phyloP scores from a whole-genome alignment of 2,329 filamentous ascomycete genomes.

The Colletotrichum sp. region DNA sequence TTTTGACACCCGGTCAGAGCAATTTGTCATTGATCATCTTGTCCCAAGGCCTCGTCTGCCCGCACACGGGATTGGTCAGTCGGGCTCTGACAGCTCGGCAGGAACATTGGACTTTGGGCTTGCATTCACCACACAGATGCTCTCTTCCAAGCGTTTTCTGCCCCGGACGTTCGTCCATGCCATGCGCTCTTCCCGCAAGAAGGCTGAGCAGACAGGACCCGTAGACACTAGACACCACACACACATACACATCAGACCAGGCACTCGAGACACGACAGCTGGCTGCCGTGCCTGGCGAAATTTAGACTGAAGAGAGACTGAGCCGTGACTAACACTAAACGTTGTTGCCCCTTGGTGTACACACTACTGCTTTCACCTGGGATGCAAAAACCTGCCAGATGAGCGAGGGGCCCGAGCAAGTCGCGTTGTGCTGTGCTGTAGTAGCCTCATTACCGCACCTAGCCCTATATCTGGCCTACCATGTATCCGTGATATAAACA shows the following conservation, averaged over 20 bases:
- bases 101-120: neutral
- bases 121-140: neutral
- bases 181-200: neutral
- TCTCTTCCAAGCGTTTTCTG: neutral
- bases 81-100: conserved; percentile 3
- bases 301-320: neutral
- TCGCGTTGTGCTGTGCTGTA: neutral
- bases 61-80: conserved; percentile 7
- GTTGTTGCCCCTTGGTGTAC: neutral
- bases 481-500: neutral
- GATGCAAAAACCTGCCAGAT: neutral
- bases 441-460: neutral
- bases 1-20: conserved; percentile 7
- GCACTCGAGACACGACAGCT: conserved; percentile 6
- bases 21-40: conserved; percentile 6
- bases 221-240: neutral
- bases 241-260: neutral
- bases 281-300: neutral
- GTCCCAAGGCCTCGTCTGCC: conserved; percentile 1
- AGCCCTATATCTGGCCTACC: neutral
- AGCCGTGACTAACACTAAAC: neutral
- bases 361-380: neutral
- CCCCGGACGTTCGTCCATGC: conserved; percentile 7
- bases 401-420: neutral
- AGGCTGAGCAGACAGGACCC: neutral